Base-by-base conservation (phyloP, 116 monocot species). In the Zostera marina region DNA sequence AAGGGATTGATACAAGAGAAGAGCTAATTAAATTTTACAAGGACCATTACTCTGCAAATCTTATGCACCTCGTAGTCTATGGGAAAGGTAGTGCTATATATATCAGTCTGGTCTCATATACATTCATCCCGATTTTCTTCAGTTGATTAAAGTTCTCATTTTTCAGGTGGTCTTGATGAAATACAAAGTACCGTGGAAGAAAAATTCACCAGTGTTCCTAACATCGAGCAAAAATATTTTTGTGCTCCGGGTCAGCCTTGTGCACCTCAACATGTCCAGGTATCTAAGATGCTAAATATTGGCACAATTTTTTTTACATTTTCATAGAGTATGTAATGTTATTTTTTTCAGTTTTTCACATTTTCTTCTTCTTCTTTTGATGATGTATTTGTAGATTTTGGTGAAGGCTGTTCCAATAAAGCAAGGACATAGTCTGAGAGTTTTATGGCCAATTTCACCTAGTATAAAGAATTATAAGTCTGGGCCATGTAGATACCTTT, bases 1-100 rank as follows among this genome's bases (percentile, higher is more conserved):
- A 78, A 60, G 88, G 88, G 38, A 26, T 94, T 8, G 85, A 94
- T 62, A 94, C 82, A 60, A 77, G 88, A 47, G 58, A 60, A 21
- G 88, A 88, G 59, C 73, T 94, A 15, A 69, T 88, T 59, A 84
- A 76, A 62, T 59, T 59, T 43, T 85, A 88, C 66, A 41, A 43
- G 22, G 56, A 56, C 15, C 17, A 14, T 14, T 88, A 94, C 69
- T 94, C 94, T 16, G 84, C 94, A 52, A 94, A 77, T 57, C 62
- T 85, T 17, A 94, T 94, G 94, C 84, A 88, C 23, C 94, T 94
- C 76, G 94, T 88, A 61, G 78, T 88, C 16, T 94, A 94, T 80
- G 88, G 75, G 58, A 88, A 70, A 82, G 94, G 88, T 94, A 63
- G 38, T 23, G 16, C 6, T 53, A 20, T 16, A 23, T 59, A 53